Conservation (phyloP, 371 early-diverging fungal species). For the Entomophthora muscae region DNA sequence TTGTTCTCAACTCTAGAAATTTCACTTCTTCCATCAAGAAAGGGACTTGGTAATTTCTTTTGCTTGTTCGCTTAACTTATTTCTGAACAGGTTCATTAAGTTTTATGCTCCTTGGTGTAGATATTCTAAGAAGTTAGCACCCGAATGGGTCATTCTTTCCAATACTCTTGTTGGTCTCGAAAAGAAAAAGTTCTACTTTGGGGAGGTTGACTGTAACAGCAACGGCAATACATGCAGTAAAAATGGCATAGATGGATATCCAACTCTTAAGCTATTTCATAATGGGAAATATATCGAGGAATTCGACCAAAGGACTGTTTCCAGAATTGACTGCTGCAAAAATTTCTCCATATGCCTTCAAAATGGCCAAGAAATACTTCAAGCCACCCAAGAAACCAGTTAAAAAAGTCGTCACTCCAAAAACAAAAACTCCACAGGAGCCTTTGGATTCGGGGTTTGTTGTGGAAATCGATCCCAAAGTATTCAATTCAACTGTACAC, state of each 20-base stretch:
- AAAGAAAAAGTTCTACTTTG: background rate
- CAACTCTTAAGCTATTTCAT: background rate
- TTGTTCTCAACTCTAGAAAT: background rate
- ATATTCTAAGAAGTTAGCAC: background rate
- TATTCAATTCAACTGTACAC: background rate
- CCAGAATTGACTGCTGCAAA: background rate
- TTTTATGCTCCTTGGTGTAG: background rate
- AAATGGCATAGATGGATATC: background rate
- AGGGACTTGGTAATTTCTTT: background rate
- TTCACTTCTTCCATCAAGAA: background rate
- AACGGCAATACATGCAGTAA: background rate
- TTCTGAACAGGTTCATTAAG: background rate
- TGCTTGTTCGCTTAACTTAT: background rate
- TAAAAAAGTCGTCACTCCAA: too few relatives aligned
- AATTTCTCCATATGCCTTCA: background rate
- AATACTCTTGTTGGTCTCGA: background rate
- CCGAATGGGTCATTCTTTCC: background rate
- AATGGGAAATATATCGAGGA: background rate
- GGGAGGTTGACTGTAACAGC: background rate
- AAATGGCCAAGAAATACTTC: background rate
- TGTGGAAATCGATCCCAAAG: background rate
- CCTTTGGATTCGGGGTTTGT: background rate
- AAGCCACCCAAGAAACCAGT: background rate
- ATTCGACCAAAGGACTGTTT: background rate
- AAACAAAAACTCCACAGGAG: too few relatives aligned